These are phyloP conservation scores for Psilocybe mexicana DNA, from an alignment of 1,284 basidiomycete species.

Conservation along the genomic window DNA sequence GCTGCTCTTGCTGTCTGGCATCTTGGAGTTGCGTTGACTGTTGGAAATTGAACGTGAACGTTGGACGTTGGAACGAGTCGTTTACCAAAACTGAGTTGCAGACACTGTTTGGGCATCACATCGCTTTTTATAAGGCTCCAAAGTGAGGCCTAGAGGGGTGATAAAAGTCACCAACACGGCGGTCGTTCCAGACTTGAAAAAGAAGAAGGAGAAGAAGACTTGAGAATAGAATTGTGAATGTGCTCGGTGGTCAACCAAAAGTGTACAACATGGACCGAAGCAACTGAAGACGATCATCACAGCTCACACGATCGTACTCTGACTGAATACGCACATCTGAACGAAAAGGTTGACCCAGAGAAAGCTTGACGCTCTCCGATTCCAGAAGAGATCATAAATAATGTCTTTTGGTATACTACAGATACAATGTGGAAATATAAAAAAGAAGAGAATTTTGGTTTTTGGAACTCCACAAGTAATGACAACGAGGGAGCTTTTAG, in stretches of 20 bases:
- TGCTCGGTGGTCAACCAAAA: too few species aligned
- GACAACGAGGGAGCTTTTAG: neutral
- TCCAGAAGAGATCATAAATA: neutral
- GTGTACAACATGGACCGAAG: too few species aligned
- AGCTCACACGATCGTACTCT: neutral
- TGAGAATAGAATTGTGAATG: too few species aligned
- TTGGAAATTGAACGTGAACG: too few species aligned
- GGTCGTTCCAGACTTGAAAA: neutral
- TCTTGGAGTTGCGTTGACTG: neutral
- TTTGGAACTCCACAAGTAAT: neutral
- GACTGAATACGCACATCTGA: too few species aligned
- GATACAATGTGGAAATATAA: neutral
- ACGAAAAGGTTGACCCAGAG: too few species aligned
- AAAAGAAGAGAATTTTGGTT: neutral
- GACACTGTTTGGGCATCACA: neutral
- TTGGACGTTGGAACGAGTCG: too few species aligned
- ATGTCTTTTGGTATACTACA: neutral
- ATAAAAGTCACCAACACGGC: neutral
- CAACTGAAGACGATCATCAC: neutral
- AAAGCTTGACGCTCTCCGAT: neutral
- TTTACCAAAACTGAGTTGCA: neutral
- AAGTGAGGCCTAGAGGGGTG: neutral
- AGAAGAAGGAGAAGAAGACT: neutral
- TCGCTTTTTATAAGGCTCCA: neutral
- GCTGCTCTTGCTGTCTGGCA: conserved; percentile 9